phyloP scores from a whole-genome alignment of 768 basidiomycete species.

The Tricholoma sp. region DNA sequence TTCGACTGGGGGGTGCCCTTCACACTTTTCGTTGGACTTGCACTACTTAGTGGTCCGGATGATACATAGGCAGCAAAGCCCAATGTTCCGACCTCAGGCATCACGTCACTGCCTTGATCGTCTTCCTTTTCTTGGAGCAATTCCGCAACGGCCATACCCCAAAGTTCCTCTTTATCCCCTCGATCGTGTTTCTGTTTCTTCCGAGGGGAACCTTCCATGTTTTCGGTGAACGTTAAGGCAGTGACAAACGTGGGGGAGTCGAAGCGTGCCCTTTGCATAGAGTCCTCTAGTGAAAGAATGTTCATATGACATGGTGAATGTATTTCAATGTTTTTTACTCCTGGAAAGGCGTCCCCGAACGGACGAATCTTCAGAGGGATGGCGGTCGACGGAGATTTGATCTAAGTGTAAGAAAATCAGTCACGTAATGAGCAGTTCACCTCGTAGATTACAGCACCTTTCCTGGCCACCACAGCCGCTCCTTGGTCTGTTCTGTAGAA shows the following conservation, averaged over 20 bases:
- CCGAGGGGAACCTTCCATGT: slow-evolving; percentile 29
- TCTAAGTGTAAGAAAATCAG: slow-evolving; percentile 11
- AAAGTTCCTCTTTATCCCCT: slow-evolving; percentile 31
- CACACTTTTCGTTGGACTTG: slow-evolving; percentile 9
- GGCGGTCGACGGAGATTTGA: slow-evolving; percentile 11
- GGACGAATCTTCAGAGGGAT: slow-evolving; percentile 21
- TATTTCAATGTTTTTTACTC: slow-evolving; percentile 27
- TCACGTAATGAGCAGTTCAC: slow-evolving; percentile 1
- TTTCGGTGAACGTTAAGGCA: slow-evolving; percentile 1
- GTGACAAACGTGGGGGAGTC: slow-evolving; percentile 30
- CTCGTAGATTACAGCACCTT: slow-evolving; percentile 37
- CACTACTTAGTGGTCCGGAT: neutral
- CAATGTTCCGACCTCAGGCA: slow-evolving; percentile 34
- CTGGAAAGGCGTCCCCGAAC: slow-evolving; percentile 20
- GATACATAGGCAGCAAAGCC: slow-evolving; percentile 9
- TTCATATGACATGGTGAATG: slow-evolving; percentile 32
- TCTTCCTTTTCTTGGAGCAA: slow-evolving; percentile 33
- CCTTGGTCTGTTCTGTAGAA: slow-evolving; percentile 12
- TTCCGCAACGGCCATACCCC: slow-evolving; percentile 43
- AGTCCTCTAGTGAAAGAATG: slow-evolving; percentile 29
- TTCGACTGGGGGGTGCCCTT: neutral
- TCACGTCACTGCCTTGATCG: slow-evolving; percentile 38
- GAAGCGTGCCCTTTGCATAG: slow-evolving; percentile 38
- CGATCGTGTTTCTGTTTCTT: slow-evolving; percentile 40
- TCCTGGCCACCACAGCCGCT: slow-evolving; percentile 66